phyloP scores from a whole-genome alignment of 768 basidiomycete species.

The Trametes villosa region DNA sequence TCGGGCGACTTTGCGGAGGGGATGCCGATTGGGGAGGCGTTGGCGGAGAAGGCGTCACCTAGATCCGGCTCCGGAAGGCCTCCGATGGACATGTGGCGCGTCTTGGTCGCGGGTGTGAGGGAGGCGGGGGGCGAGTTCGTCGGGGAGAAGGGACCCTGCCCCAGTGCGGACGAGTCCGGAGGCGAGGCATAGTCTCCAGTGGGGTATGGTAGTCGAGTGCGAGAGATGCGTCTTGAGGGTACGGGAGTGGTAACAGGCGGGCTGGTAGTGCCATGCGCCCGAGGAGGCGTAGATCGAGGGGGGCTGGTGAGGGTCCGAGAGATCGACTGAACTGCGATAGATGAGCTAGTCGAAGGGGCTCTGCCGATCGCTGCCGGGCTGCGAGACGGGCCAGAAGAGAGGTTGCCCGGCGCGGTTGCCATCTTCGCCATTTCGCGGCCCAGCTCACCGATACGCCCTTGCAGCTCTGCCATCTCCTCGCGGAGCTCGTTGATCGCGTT shows the following conservation, averaged over 20 bases:
- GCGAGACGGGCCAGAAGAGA: constrained; percentile 55
- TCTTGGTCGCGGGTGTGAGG: constrained; percentile 30
- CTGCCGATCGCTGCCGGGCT: constrained; percentile 49
- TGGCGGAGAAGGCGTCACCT: constrained; percentile 18
- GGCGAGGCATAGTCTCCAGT: constrained; percentile 83
- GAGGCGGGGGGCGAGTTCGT: constrained; percentile 53
- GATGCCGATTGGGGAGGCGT: constrained; percentile 30
- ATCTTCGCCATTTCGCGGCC: constrained; percentile 83
- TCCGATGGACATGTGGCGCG: constrained; percentile 53
- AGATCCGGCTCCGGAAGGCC: constrained; percentile 42
- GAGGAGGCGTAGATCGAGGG: constrained; percentile 38
- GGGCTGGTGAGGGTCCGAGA: constrained; percentile 34
- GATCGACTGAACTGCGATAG: constrained; percentile 45
- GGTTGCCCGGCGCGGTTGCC: constrained; percentile 55
- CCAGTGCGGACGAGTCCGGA: constrained; percentile 43
- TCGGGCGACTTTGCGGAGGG: constrained; percentile 21
- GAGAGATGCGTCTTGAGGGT: constrained; percentile 43
- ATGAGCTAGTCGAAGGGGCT: constrained; percentile 52
- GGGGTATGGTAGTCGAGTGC: constrained; percentile 77
- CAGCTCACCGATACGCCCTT: constrained; percentile 72
- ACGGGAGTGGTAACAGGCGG: constrained; percentile 53
- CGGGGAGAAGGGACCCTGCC: constrained; percentile 52
- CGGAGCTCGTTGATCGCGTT: constrained; percentile 57
- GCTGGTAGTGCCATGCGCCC: constrained; percentile 66
- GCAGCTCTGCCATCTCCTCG: constrained; percentile 73